Percentiles rank a stretch among this genome's conserved stretches.
phyloP scores from a whole-genome alignment of 169 alveolate genomes.

The Fabrea salina region DNA sequence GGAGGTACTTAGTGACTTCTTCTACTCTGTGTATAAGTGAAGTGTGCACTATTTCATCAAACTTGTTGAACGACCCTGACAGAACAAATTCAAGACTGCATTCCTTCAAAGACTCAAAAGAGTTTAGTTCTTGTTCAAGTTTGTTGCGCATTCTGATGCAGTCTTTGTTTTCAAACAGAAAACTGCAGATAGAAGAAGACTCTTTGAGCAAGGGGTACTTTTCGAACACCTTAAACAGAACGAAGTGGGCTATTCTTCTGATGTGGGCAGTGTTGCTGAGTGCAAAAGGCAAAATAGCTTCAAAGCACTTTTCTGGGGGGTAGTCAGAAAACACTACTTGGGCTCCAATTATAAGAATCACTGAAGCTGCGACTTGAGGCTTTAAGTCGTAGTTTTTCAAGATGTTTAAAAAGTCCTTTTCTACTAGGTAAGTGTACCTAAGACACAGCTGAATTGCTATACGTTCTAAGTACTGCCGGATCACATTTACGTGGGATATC shows the following conservation, averaged over 20 bases:
- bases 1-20: conserved; percentile 11
- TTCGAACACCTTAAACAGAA: conserved; percentile 14
- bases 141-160: conserved; percentile 29
- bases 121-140: not conserved
- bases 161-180: conserved; percentile 30
- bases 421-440: conserved; percentile 33
- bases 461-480: conserved; percentile 45
- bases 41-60: conserved; percentile 38
- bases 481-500: conserved; percentile 18
- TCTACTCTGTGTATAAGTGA: conserved; percentile 39
- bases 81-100: conserved; percentile 26
- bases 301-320: conserved; percentile 13
- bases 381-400: conserved; percentile 35
- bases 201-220: not conserved
- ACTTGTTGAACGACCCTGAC: conserved; percentile 10
- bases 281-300: conserved; percentile 24
- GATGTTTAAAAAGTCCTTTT: not conserved
- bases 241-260: conserved; percentile 36
- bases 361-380: conserved; percentile 36
- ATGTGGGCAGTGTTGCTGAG: conserved; percentile 34
- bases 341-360: conserved; percentile 39
- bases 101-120: conserved; percentile 16
- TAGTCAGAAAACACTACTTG: conserved; percentile 17
- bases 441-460: conserved; percentile 36
- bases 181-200: conserved; percentile 24